These are phyloP conservation scores for Penicillium polonicum DNA, from an alignment of 2,329 filamentous ascomycete species.

Conservation along the genomic window DNA sequence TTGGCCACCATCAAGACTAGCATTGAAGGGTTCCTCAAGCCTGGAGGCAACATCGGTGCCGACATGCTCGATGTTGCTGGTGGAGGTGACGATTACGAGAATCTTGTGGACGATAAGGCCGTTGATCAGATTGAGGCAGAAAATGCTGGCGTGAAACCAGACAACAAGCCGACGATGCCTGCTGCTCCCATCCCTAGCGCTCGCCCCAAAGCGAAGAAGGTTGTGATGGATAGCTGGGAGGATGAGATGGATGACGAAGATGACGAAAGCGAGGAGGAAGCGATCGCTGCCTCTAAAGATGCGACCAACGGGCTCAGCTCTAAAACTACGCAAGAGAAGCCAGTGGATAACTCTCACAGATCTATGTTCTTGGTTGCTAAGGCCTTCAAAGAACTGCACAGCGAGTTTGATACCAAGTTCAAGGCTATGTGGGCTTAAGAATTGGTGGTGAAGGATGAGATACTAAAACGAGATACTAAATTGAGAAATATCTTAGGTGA, in stretches of 20 bases:
- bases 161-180: neutral
- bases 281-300: neutral
- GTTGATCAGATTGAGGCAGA: constrained; percentile 4
- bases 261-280: neutral
- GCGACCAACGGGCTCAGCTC: neutral
- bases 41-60: constrained; percentile 1
- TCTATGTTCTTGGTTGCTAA: constrained; percentile 23
- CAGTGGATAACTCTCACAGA: neutral
- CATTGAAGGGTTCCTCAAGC: constrained; percentile 35
- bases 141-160: neutral
- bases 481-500: neutral
- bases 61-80: constrained; percentile 30
- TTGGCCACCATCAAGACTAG: constrained; percentile 38
- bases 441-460: neutral
- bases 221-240: constrained; percentile 27
- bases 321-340: constrained; percentile 2
- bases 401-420: constrained; percentile 38
- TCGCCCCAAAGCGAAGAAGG: neutral
- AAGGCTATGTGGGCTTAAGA: constrained; percentile 32
- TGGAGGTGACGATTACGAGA: constrained; percentile 29
- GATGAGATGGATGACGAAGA: constrained; percentile 13
- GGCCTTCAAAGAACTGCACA: constrained; percentile 32
- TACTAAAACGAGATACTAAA: neutral
- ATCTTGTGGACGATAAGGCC: constrained; percentile 17
- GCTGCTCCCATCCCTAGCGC: neutral